Base-by-base conservation (phyloP, 805 yeast genomes). In the Pichia deserticola region DNA sequence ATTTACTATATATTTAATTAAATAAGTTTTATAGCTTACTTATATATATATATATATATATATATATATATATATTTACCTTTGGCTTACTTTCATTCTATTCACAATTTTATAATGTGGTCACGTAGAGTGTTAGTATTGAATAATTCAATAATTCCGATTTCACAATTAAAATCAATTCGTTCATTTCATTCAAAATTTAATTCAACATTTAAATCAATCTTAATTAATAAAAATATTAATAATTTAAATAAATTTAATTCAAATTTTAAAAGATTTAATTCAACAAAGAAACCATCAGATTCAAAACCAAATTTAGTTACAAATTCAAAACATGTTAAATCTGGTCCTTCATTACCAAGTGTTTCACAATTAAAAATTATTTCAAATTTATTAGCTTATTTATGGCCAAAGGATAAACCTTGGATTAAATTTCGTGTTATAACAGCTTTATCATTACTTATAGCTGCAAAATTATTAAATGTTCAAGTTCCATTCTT, bases 401-500 rank as follows among this genome's bases (percentile, higher is more conserved):
- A 89, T 50, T 75, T 88, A 13, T 88, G 96, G 96, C 96, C 96
- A 10, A 79, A 78, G 57, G 75, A 81, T 51, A 80, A 84, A 51
- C 72, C 77, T 5, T 74, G 81, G 48, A 84, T 84, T 51, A 86
- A 81, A 62, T 57, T 78, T 33, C 72, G 99, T 42, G 98, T 93
- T 1, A 67, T 85, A 0, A 54, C 86, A 7, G 97, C 98, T 0
- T 63, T 93, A 15, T 58, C 81, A 0, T 70, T 93, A 50, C 73
- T 93, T 51, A 77, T 93, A 5, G 81, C 82, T 0, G 85, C 97
- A 20, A 93, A 93, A 64, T 62, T 93, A 7, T 71, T 93, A 36
- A 93, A 90, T 64, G 96, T 93, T 5, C 96, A 93, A 65, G 99
- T 93, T 6, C 99, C 99, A 0, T 89, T 93, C 63, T 90, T 81